Conservation (phyloP, 805 yeast species). For the Candida argentea region DNA sequence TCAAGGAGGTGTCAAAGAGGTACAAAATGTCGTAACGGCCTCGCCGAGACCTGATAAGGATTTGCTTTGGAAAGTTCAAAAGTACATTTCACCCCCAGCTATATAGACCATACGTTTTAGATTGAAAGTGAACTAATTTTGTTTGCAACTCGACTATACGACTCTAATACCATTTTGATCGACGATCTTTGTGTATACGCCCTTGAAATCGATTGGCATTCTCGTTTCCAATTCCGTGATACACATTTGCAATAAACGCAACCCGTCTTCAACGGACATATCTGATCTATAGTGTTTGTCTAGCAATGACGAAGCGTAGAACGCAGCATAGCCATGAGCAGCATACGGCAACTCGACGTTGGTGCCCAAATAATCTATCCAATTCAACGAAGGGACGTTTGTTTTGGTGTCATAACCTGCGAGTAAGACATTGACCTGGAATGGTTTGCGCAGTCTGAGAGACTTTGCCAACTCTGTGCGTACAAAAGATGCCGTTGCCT, state of each 20-base stretch:
- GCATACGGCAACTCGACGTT: conserved; percentile 87
- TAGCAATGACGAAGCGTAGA: conserved; percentile 79
- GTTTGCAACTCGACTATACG: conserved; percentile 12
- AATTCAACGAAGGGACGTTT: conserved; percentile 58
- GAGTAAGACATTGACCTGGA: conserved; percentile 82
- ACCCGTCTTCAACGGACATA: conserved; percentile 68
- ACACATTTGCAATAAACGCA: conserved; percentile 63
- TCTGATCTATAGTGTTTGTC: conserved; percentile 84
- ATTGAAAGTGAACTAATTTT: not conserved
- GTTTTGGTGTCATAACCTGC: conserved; percentile 69
- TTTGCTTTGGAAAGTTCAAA: too few relatives aligned
- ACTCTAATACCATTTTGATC: conserved; percentile 49
- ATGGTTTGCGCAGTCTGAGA: conserved; percentile 83
- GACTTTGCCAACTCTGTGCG: conserved; percentile 83
- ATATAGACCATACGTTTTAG: not conserved
- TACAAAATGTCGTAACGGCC: too few relatives aligned
- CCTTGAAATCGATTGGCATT: conserved; percentile 93
- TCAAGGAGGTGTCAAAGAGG: too few relatives aligned
- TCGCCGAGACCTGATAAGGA: too few relatives aligned
- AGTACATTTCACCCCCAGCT: not conserved
- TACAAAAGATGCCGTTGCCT: conserved; percentile 80
- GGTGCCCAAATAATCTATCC: conserved; percentile 93
- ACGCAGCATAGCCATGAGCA: conserved; percentile 98
- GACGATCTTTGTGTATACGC: conserved; percentile 59
- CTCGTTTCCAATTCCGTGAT: conserved; percentile 70